These are phyloP conservation scores for Xylaria nigripes DNA, from an alignment of 495 filamentous ascomycete genomes.

Conservation along the genomic window DNA sequence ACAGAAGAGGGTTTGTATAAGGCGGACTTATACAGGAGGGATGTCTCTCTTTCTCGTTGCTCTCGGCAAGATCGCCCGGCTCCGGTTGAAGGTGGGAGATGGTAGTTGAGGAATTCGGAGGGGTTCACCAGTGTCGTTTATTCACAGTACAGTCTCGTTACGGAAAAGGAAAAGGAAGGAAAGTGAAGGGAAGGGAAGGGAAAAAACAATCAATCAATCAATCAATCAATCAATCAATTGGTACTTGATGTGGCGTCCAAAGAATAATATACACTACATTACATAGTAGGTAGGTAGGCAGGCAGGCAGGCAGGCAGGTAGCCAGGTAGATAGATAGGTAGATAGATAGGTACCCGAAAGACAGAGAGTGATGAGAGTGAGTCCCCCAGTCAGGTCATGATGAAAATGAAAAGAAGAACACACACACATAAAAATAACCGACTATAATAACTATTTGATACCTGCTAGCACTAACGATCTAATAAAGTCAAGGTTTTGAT, in stretches of 20 bases:
- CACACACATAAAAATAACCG: background rate
- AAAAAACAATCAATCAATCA: no score
- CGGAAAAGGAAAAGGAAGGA: conserved; percentile 8
- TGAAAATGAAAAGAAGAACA: background rate
- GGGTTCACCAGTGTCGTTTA: background rate
- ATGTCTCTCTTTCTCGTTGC: background rate
- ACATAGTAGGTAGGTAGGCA: background rate
- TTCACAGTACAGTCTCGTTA: conserved; percentile 1
- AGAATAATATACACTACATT: conserved; percentile 9
- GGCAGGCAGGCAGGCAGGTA: no score
- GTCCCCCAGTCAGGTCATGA: background rate
- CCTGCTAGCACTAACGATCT: background rate
- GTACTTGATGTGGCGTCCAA: conserved; percentile 2
- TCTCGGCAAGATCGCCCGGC: background rate
- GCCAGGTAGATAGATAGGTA: background rate
- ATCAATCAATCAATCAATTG: conserved; percentile 10
- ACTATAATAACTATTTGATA: background rate
- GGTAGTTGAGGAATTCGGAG: background rate
- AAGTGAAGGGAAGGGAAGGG: background rate
- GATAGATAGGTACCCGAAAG: background rate
- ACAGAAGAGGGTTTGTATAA: background rate
- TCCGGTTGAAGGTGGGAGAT: background rate
- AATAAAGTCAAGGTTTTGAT: background rate
- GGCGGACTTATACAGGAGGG: background rate
- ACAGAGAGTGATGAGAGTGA: background rate